These are phyloP conservation scores for Dictyostelium brefeldianum DNA, from an alignment of 78 protist genomes.

Conservation along the genomic window DNA sequence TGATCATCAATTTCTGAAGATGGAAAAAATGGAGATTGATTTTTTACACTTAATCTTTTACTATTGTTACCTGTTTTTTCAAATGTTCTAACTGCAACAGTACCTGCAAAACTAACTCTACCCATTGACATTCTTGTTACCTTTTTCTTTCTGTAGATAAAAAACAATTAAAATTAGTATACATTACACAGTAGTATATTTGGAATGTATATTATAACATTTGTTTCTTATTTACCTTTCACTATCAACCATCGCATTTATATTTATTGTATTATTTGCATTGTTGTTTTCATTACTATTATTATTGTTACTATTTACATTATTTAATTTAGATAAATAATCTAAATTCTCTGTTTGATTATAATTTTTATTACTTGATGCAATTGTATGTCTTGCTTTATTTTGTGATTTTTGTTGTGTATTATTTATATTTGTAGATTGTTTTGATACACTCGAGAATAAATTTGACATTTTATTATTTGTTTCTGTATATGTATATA, in stretches of 20 bases:
- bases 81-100: slow-evolving; percentile 63
- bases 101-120: slow-evolving; percentile 74
- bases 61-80: slow-evolving; percentile 39
- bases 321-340: not conserved
- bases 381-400: not conserved
- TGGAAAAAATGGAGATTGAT: not conserved
- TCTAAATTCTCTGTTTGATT: slow-evolving; percentile 67
- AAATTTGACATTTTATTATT: not conserved
- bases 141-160: slow-evolving; percentile 49
- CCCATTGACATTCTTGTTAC: slow-evolving; percentile 36
- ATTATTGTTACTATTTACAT: not conserved
- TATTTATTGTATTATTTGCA: slow-evolving; percentile 19
- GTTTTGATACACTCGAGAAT: slow-evolving; percentile 29
- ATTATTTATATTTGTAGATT: not conserved
- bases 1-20: not conserved
- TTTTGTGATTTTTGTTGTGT: not conserved
- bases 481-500: not conserved
- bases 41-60: slow-evolving; percentile 15
- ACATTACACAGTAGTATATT: not conserved
- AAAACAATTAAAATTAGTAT: not conserved
- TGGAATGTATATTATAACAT: not conserved
- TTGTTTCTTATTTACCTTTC: not conserved
- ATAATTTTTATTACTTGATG: slow-evolving; percentile 33
- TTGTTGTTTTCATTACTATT: not conserved
- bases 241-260: slow-evolving; percentile 11